Evolutionary conservation across 768 basidiomycete species (phyloP).

Genomic region (Cystofilobasidium macerans): DNA sequence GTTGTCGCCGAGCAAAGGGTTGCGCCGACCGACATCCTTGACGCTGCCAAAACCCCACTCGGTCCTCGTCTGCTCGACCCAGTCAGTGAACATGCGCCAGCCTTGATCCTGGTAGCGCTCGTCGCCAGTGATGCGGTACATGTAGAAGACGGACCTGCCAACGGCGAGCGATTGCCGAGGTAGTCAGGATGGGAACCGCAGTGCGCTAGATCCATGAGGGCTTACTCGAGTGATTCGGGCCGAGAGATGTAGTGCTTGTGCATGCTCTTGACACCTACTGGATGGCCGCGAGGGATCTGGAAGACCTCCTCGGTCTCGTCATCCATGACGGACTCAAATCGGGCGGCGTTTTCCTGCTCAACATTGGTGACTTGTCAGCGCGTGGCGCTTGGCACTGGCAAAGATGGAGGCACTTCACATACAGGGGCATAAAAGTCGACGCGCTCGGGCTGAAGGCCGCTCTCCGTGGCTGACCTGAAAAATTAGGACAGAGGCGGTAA

Average conservation of each 20-base stretch:
- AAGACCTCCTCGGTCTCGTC: slow-evolving; percentile 11
- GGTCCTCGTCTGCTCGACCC: slow-evolving; percentile 7
- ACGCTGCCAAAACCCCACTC: slow-evolving; percentile 13
- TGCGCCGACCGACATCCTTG: background rate
- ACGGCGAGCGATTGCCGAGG: background rate
- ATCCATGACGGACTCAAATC: slow-evolving; percentile 8
- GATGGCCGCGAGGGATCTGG: slow-evolving; percentile 6
- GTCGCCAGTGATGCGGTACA: slow-evolving; percentile 24
- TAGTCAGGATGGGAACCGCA: background rate
- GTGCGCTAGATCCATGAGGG: too few species aligned
- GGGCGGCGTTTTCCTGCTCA: background rate
- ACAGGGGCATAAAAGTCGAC: slow-evolving; percentile 10
- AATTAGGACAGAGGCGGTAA: background rate
- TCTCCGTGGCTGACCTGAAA: background rate
- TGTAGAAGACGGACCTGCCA: slow-evolving; percentile 18
- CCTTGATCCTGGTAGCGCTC: slow-evolving; percentile 25
- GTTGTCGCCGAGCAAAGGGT: slow-evolving; percentile 5
- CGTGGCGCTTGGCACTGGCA: background rate
- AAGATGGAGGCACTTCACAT: background rate
- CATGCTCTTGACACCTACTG: slow-evolving; percentile 17
- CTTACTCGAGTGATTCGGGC: slow-evolving; percentile 19
- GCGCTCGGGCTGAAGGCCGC: slow-evolving; percentile 22
- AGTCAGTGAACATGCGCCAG: slow-evolving; percentile 23
- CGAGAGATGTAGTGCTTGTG: slow-evolving; percentile 21
- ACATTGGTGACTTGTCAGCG: too few species aligned